These are phyloP conservation scores for Sclerotinia borealis DNA, from an alignment of 2,329 filamentous ascomycete species.

Conservation along the genomic window DNA sequence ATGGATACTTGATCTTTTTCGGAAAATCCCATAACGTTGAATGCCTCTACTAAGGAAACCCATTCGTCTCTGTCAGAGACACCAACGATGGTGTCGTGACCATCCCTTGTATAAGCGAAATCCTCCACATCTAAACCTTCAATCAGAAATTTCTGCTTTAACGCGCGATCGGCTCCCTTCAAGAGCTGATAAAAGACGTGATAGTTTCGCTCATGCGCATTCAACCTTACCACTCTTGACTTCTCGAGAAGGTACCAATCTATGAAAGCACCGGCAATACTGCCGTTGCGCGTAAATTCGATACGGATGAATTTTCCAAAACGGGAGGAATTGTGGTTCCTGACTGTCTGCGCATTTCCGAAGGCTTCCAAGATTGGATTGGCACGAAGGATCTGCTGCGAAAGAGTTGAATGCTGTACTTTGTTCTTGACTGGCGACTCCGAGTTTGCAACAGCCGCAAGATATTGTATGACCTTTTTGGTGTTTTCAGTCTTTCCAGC, in stretches of 20 bases:
- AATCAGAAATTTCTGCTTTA: constrained; percentile 73
- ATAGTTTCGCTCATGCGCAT: constrained; percentile 85
- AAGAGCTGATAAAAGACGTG: constrained; percentile 96
- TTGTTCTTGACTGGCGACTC: constrained; percentile 63
- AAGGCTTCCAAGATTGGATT: constrained; percentile 98
- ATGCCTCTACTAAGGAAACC: constrained; percentile 84
- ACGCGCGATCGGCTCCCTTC: constrained; percentile 67
- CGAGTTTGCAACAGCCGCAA: constrained; percentile 85
- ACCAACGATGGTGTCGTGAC: constrained; percentile 85
- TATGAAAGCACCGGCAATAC: constrained; percentile 93
- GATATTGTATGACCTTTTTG: constrained; percentile 98
- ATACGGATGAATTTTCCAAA: constrained; percentile 99
- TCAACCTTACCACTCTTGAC: constrained; percentile 89
- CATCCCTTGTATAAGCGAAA: constrained; percentile 86
- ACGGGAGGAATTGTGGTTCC: constrained; percentile 96
- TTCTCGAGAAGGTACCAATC: constrained; percentile 99
- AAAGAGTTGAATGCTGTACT: constrained; percentile 72
- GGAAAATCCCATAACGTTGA: constrained; percentile 88
- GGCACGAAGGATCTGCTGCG: constrained; percentile 90
- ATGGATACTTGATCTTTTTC: constrained; percentile 78
- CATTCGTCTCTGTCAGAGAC: constrained; percentile 90
- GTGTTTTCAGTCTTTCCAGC: constrained; percentile 99
- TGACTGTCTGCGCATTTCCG: constrained; percentile 94
- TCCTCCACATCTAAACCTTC: constrained; percentile 71
- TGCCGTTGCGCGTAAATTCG: constrained; percentile 80